Percentiles rank a stretch among this genome's conserved stretches.
Evolutionary conservation across 768 basidiomycete genomes (phyloP).

Genomic region (Tricholoma hemisulphureum): DNA sequence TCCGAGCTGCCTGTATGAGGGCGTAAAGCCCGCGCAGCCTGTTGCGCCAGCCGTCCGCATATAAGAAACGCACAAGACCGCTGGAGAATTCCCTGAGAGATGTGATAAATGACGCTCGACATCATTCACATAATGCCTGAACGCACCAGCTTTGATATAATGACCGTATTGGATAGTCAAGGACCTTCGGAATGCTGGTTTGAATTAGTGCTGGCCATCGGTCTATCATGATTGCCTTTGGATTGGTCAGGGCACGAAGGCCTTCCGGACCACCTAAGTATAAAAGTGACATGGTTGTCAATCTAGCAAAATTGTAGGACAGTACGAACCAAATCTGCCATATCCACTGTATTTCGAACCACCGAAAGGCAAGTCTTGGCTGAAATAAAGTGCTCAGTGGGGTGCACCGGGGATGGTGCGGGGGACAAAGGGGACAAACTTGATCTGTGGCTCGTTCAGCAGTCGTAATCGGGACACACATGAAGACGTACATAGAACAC

Average conservation of each 20-base stretch:
- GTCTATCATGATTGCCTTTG: slow-evolving; percentile 86
- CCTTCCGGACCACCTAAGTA: slow-evolving; percentile 89
- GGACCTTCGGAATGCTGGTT: slow-evolving; percentile 79
- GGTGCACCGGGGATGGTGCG: slow-evolving; percentile 4
- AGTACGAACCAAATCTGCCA: slow-evolving; percentile 78
- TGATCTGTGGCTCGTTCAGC: slow-evolving; percentile 46
- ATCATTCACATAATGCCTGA: not conserved
- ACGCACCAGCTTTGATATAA: slow-evolving; percentile 72
- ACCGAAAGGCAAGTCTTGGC: slow-evolving; percentile 94
- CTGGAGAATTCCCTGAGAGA: slow-evolving; percentile 48
- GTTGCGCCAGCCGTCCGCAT: slow-evolving; percentile 51
- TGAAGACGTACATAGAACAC: slow-evolving; percentile 70
- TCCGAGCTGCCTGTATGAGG: slow-evolving; percentile 36
- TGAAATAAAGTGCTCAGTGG: slow-evolving; percentile 20
- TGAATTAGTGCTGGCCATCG: slow-evolving; percentile 81
- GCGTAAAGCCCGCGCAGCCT: slow-evolving; percentile 43
- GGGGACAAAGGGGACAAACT: slow-evolving; percentile 53
- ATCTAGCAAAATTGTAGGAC: not conserved
- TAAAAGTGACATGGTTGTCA: slow-evolving; percentile 5
- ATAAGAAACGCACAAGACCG: slow-evolving; percentile 50
- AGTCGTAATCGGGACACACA: not conserved
- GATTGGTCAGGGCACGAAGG: slow-evolving; percentile 79
- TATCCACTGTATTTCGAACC: slow-evolving; percentile 91
- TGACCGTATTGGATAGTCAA: slow-evolving; percentile 86
- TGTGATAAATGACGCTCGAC: slow-evolving; percentile 1